phyloP scores from a whole-genome alignment of 192 early-diverging fungal species.

The Radiomyces spectabilis region DNA sequence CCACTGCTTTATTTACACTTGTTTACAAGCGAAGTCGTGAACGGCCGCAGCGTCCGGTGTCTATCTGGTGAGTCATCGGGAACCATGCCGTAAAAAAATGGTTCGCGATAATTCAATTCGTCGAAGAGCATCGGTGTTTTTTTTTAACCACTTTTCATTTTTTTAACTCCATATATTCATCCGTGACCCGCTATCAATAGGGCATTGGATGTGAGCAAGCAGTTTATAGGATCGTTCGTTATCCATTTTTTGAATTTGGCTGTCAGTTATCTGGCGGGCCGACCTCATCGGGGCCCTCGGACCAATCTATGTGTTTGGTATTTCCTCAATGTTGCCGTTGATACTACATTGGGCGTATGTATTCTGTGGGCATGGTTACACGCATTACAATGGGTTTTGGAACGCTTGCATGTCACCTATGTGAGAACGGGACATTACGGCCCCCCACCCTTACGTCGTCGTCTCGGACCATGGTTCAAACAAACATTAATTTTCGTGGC shows the following conservation, averaged over 20 bases:
- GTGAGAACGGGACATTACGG: conserved; percentile 67
- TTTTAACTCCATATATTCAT: too few relatives aligned
- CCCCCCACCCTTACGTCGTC: conserved; percentile 42
- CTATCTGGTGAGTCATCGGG: conserved; percentile 58
- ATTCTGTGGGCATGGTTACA: conserved; percentile 60
- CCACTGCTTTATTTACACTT: conserved; percentile 59
- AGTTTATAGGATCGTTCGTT: conserved; percentile 58
- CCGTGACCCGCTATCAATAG: too few relatives aligned
- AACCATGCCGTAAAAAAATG: too few relatives aligned
- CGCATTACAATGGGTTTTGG: conserved; percentile 30
- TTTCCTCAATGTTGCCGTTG: conserved; percentile 62
- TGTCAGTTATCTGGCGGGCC: conserved; percentile 58
- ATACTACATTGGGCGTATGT: conserved; percentile 71
- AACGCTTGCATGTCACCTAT: conserved; percentile 35
- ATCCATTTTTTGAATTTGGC: conserved; percentile 66
- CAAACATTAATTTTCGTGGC: conserved; percentile 62
- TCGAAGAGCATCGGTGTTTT: too few relatives aligned
- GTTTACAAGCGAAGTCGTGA: conserved; percentile 67
- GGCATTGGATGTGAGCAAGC: conserved; percentile 70
- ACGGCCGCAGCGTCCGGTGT: conserved; percentile 55
- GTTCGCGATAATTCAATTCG: too few relatives aligned
- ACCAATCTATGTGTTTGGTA: conserved; percentile 75
- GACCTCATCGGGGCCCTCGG: conserved; percentile 33
- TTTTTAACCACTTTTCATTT: background rate
- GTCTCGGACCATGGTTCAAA: conserved; percentile 48